Evolutionary conservation across 176 grass and related monocot species (phyloP), one percentile per base, ranked within the genome.

Genomic region (Bromus sterilis): DNA sequence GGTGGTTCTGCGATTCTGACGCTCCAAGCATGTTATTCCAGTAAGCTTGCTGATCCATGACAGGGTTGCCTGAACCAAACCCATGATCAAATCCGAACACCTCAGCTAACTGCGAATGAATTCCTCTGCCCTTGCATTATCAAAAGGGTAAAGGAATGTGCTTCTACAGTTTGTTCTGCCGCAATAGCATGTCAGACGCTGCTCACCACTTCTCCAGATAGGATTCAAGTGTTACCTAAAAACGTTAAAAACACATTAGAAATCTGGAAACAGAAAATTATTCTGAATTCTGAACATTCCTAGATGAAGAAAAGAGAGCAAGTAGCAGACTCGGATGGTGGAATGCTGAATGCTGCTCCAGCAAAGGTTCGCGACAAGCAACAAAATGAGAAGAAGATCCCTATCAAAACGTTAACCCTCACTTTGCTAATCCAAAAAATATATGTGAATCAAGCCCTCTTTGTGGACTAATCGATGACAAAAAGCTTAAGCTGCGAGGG

Each of bases 61-160:
- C 83, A 32, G 86, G 82, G 68, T 69, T 84, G 30, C 86, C 78
- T 29, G 91, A 88, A 84, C 37, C 83, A 39, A 86, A 86, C 33
- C 58, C 75, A 64, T 82, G 44, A n/a, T 87, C 92, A 29, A 91
- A 85, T 26, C 79, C 82, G 80, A 89, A 89, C 11, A 84, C 69
- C 55, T 91, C 83, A 75, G 83, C 7, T 13, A 74, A 87, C 41
- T 88, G 86, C 81, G 23, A 89, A 59, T 34, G 84, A 89, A 77
- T 81, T 91, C 62, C 69, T 85, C 83, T 91, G 89, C 55, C 84
- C 84, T 84, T 91, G 92, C 86, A 91, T 94, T 84, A 44, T 75
- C 25, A 1, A 59, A 85, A 37, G 11, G 78, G 4, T 78, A 3
- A 60, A 86, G 44, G 8, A 48, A 5, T 74, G 67, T 9, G 48